Percentiles rank a stretch among this genome's conserved stretches.
Evolutionary conservation across 495 filamentous ascomycete genomes (phyloP).

Genomic region (Cercophora scortea): DNA sequence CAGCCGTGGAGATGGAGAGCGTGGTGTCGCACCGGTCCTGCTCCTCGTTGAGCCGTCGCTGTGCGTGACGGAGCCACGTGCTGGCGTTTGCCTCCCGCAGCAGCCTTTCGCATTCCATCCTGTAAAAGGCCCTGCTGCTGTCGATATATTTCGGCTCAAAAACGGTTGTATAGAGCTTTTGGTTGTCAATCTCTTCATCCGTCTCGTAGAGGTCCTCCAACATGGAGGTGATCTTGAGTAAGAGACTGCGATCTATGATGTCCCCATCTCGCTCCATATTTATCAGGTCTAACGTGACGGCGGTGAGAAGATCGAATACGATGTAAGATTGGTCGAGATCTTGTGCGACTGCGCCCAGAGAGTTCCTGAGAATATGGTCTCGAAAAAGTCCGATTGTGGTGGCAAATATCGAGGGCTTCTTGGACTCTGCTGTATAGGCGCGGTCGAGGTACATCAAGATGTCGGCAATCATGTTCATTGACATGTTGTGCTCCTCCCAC

Average conservation of each 20-base stretch:
- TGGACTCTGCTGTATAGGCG: conserved; percentile 61
- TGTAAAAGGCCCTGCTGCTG: conserved; percentile 68
- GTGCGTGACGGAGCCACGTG: conserved; percentile 73
- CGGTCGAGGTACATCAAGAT: conserved; percentile 99
- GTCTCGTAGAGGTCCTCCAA: conserved; percentile 84
- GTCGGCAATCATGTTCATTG: conserved; percentile 96
- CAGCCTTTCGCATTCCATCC: conserved; percentile 60
- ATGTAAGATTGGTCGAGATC: conserved; percentile 25
- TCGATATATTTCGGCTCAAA: conserved; percentile 76
- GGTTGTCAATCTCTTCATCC: conserved; percentile 59
- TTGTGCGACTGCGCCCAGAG: conserved; percentile 27
- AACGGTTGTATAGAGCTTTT: conserved; percentile 73
- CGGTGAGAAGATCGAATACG: conserved; percentile 65
- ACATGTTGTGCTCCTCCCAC: conserved; percentile 84
- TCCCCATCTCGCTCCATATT: conserved; percentile 88
- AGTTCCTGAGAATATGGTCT: conserved; percentile 62
- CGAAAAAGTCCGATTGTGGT: conserved; percentile 81
- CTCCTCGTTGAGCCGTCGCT: conserved; percentile 70
- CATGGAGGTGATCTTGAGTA: conserved; percentile 83
- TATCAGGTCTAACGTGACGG: conserved; percentile 82
- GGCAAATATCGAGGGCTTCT: conserved; percentile 70
- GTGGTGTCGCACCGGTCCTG: conserved; percentile 72
- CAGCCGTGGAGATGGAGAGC: conserved; percentile 56
- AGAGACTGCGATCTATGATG: conserved; percentile 72
- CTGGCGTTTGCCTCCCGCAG: conserved; percentile 73